Evolutionary conservation across 2,329 filamentous ascomycete species (phyloP).

Genomic region (Pseudocercospora crystallina): DNA sequence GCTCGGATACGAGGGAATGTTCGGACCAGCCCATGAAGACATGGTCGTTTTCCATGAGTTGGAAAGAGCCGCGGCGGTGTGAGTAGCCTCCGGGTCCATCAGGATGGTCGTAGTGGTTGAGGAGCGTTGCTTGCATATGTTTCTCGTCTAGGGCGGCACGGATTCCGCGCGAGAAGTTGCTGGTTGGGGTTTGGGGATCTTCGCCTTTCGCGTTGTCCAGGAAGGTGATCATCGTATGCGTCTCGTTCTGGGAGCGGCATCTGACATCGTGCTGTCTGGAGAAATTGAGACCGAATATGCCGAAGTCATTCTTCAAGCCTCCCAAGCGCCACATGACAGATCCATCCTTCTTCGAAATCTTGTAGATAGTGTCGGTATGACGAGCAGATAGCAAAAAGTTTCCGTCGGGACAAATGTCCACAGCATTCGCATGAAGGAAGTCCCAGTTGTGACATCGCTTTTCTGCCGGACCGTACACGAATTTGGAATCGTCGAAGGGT

Average conservation of each 20-base stretch:
- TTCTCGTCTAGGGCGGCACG: conserved; percentile 15
- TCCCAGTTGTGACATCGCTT: conserved; percentile 14
- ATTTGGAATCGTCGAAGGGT: conserved; percentile 16
- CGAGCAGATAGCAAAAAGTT: conserved; percentile 56
- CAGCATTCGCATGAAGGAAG: conserved; percentile 31
- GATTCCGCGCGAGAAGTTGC: conserved; percentile 21
- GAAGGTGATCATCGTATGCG: conserved; percentile 49
- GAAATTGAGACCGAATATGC: conserved; percentile 27
- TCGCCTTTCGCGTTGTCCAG: conserved; percentile 50
- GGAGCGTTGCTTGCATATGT: conserved; percentile 13
- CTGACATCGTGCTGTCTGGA: conserved; percentile 52
- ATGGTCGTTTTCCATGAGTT: conserved; percentile 52
- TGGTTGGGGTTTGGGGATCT: conserved; percentile 10
- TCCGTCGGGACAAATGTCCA: conserved; percentile 49
- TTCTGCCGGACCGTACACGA: conserved; percentile 1
- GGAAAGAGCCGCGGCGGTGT: conserved; percentile 35
- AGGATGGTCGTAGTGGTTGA: conserved; percentile 17
- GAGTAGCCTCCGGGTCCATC: conserved; percentile 40
- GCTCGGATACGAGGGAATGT: conserved; percentile 34
- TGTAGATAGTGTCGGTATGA: conserved; percentile 48
- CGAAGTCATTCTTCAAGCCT: conserved; percentile 13
- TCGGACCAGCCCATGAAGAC: conserved; percentile 52
- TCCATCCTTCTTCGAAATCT: conserved; percentile 49
- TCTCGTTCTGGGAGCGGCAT: conserved; percentile 40
- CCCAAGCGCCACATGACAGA: conserved; percentile 51